Evolutionary conservation across 345 rosid genomes (phyloP).

Genomic region (Limnanthes douglasii): DNA sequence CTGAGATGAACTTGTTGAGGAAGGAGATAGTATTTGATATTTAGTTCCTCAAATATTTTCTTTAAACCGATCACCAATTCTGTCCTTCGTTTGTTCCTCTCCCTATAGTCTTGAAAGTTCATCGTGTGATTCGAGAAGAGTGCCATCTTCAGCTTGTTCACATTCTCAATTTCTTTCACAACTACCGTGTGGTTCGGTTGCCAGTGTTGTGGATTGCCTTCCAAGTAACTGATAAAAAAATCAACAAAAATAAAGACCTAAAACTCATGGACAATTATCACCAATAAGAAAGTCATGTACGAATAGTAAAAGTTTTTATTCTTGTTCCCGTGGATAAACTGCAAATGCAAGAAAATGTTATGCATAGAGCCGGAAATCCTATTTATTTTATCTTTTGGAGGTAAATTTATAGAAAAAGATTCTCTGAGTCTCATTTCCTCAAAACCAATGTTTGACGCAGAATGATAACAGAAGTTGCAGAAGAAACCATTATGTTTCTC

Average conservation of each 20-base stretch:
- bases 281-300: too few species aligned
- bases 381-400: too few species aligned
- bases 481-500: too few species aligned
- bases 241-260: not conserved
- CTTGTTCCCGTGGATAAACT: too few species aligned
- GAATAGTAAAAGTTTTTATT: too few species aligned
- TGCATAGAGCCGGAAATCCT: too few species aligned
- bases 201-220: conserved; percentile 22
- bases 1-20: conserved; percentile 27
- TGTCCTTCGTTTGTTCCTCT: conserved; percentile 40
- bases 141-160: conserved; percentile 31
- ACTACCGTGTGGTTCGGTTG: conserved; percentile 20
- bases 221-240: conserved; percentile 26
- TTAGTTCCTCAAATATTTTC: conserved; percentile 31
- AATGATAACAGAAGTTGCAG: too few species aligned
- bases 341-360: too few species aligned
- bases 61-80: conserved; percentile 28
- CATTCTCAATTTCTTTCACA: conserved; percentile 38
- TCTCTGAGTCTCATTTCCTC: too few species aligned
- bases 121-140: conserved; percentile 25
- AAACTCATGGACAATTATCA: too few species aligned
- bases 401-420: too few species aligned
- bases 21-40: conserved; percentile 30
- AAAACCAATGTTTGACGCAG: too few species aligned
- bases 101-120: conserved; percentile 37